Percentiles rank a stretch among this genome's conserved stretches.
phyloP scores from a whole-genome alignment of 208 protist genomes.

The Crithidia thermophila region DNA sequence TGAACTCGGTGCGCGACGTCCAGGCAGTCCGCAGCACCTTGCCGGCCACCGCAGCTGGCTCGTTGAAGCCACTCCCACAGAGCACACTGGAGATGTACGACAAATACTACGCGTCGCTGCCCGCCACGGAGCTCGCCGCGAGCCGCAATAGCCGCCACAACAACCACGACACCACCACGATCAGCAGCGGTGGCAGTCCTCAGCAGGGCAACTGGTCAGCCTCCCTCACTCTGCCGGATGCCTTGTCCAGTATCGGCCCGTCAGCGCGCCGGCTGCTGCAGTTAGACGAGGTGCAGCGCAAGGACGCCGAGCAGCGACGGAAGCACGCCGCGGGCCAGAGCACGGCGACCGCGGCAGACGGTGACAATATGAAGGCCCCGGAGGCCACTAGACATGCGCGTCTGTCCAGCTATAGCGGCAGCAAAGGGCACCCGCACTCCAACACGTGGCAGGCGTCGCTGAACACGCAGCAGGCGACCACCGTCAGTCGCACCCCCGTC shows the following conservation, averaged over 20 bases:
- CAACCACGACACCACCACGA: background rate
- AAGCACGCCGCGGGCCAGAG: too few relatives aligned
- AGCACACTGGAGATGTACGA: conserved; percentile 33
- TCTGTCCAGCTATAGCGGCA: background rate
- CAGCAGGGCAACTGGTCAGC: background rate
- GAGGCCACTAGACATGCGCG: too few relatives aligned
- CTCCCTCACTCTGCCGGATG: conserved; percentile 21
- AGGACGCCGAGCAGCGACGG: background rate
- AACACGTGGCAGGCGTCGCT: background rate
- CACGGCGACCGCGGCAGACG: too few relatives aligned
- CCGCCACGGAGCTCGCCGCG: conserved; percentile 5
- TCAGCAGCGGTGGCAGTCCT: background rate
- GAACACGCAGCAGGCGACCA: background rate
- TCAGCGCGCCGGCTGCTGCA: conserved; percentile 47
- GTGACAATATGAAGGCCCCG: too few relatives aligned
- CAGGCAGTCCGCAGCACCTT: background rate
- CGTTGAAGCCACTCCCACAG: conserved; percentile 10
- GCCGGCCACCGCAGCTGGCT: background rate
- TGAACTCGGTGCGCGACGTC: conserved; percentile 16
- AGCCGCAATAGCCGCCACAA: background rate
- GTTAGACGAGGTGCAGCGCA: conserved; percentile 16
- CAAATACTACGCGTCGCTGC: conserved; percentile 15
- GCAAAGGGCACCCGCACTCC: background rate
- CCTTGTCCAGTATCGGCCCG: conserved; percentile 52
- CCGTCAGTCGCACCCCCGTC: background rate